phyloP scores from a whole-genome alignment of 768 basidiomycete species.

The Pleurotus salmoneostramineus region DNA sequence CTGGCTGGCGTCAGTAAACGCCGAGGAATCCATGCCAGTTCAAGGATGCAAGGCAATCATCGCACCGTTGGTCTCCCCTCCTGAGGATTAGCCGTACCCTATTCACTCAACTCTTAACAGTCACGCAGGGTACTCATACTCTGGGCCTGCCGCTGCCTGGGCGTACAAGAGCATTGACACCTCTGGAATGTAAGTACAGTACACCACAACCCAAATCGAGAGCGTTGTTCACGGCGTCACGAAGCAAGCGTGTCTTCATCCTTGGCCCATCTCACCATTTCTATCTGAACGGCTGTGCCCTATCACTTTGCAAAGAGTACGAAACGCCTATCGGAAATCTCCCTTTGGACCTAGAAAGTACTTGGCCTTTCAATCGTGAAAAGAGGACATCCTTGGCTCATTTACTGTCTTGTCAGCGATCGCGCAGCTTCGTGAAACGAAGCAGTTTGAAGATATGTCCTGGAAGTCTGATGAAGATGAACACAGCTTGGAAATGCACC shows the following conservation, averaged over 20 bases:
- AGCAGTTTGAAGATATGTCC: constrained; percentile 68
- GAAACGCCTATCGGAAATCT: constrained; percentile 84
- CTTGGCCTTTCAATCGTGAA: constrained; percentile 16
- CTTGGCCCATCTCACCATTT: constrained; percentile 95
- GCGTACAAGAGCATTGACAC: constrained; percentile 90
- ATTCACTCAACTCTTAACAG: constrained; percentile 33
- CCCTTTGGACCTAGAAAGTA: constrained; percentile 76
- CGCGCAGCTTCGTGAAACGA: constrained; percentile 56
- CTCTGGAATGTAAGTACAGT: constrained; percentile 62
- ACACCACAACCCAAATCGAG: not conserved
- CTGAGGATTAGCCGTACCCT: not conserved
- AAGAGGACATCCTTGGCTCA: no score
- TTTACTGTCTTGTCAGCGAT: constrained; percentile 43
- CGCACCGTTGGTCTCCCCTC: constrained; percentile 71
- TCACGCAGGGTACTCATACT: constrained; percentile 95
- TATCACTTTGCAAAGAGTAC: constrained; percentile 76
- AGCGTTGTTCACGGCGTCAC: constrained; percentile 4
- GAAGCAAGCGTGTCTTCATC: constrained; percentile 88
- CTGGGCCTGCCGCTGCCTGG: constrained; percentile 93
- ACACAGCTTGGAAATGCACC: constrained; percentile 97
- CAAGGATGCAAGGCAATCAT: constrained; percentile 80
- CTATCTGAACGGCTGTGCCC: constrained; percentile 82
- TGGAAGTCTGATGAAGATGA: constrained; percentile 81
- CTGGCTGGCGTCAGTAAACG: constrained; percentile 58
- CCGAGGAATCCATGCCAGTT: constrained; percentile 40